Percentiles rank a stretch among this genome's conserved stretches.
These are phyloP conservation scores for Hordeum vulgare DNA, from an alignment of 176 grass and related monocot species.

Conservation along the genomic window MorexV3_pseudomolecules_assembly NC_058522.1:512614177-512614676, in stretches of 20 bases:
- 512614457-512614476: not conserved
- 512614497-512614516: not conserved
- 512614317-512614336: not conserved
- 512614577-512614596: not conserved
- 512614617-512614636: not conserved
- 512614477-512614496: not conserved
- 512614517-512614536: not conserved
- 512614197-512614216: no score
- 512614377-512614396: slow-evolving; percentile 12
- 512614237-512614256: not conserved
- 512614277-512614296: no score
- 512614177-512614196: not conserved
- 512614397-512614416: not conserved
- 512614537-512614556: not conserved
- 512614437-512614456: not conserved
- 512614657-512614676: not conserved
- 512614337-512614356: not conserved
- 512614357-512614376: slow-evolving; percentile 17
- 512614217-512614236: no score
- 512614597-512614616: not conserved
- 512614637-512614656: not conserved
- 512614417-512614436: not conserved
- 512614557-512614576: slow-evolving; percentile 2
- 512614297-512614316: no score
- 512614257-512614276: not conserved